A percentile compares a stretch with the other conserved stretches of the same genome.
These are phyloP conservation scores for Hypoxylon fragiforme DNA, from an alignment of 495 filamentous ascomycete genomes.

Conservation along the genomic window DNA sequence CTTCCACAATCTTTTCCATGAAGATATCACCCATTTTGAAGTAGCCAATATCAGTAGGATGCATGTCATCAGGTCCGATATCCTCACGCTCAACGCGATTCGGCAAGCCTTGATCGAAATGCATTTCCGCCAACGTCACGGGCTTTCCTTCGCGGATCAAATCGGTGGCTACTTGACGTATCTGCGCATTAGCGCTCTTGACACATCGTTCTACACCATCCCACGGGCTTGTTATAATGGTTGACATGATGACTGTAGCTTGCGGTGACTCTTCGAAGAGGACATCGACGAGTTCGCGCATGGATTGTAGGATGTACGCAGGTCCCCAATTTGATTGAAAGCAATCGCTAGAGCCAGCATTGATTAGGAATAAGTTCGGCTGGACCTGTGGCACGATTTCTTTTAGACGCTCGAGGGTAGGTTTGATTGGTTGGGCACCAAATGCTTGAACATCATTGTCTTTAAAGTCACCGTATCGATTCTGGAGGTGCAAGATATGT, in stretches of 20 bases:
- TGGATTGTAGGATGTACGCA: constrained; percentile 27
- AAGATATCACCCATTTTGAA: constrained; percentile 52
- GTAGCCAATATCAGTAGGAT: constrained; percentile 53
- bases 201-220: constrained; percentile 39
- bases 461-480: constrained; percentile 38
- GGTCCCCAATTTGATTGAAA: constrained; percentile 38
- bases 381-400: constrained; percentile 35
- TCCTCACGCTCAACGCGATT: constrained; percentile 34
- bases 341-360: constrained; percentile 38
- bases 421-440: constrained; percentile 35
- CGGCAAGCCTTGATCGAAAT: constrained; percentile 32
- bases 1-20: constrained; percentile 43
- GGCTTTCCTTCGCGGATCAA: constrained; percentile 44
- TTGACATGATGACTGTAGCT: constrained; percentile 35
- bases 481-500: constrained; percentile 18
- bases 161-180: constrained; percentile 42
- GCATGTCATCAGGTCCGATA: constrained; percentile 36
- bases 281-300: constrained; percentile 37
- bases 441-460: constrained; percentile 39
- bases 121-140: constrained; percentile 31
- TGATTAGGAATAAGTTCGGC: constrained; percentile 38
- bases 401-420: constrained; percentile 32
- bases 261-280: constrained; percentile 35
- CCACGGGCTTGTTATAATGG: constrained; percentile 35
- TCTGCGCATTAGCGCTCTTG: constrained; percentile 37